A percentile compares a stretch with the other conserved stretches of the same genome.
These are phyloP conservation scores for Acrodontium crateriforme DNA, from an alignment of 2,329 filamentous ascomycete species.

Conservation along the genomic window DNA sequence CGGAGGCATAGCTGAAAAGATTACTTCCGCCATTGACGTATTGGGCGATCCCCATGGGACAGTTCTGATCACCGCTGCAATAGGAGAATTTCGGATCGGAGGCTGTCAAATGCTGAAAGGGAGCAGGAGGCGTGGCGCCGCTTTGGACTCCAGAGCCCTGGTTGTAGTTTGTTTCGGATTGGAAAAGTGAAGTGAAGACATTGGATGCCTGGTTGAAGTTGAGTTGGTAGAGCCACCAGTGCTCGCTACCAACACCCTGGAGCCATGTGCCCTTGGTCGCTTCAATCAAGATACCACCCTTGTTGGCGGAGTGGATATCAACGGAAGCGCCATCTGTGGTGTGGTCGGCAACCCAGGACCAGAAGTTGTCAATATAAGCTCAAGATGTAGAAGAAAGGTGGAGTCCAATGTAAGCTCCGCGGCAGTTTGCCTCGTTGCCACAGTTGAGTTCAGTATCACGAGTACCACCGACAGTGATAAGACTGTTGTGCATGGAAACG, in stretches of 20 bases:
- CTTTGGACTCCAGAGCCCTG: constrained; percentile 2
- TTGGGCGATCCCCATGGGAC: constrained; percentile 16
- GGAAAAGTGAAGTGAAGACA: constrained; percentile 34
- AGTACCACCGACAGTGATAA: constrained; percentile 21
- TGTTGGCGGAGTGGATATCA: constrained; percentile 21
- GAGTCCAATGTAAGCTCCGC: constrained; percentile 22
- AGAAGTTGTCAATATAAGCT: constrained; percentile 39
- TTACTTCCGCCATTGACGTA: constrained; percentile 12
- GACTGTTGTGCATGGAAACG: constrained; percentile 27
- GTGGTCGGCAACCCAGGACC: constrained; percentile 39
- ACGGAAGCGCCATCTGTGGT: constrained; percentile 27
- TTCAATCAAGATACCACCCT: constrained; percentile 24
- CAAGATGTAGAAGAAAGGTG: constrained; percentile 33
- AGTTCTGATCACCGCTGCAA: constrained; percentile 10
- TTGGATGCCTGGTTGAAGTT: constrained; percentile 33
- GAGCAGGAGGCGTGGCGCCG: constrained; percentile 21
- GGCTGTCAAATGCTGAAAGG: constrained; percentile 16
- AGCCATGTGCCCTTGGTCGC: constrained; percentile 38
- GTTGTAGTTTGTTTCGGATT: constrained; percentile 39
- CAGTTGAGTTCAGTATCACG: constrained; percentile 20
- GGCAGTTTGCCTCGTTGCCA: constrained; percentile 21
- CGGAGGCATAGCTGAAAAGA: constrained; percentile 23
- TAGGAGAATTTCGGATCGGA: constrained; percentile 15
- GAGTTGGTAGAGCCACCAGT: constrained; percentile 38
- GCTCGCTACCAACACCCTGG: constrained; percentile 35